A percentile compares a stretch with the other conserved stretches of the same genome.
Evolutionary conservation across 805 yeast species (phyloP).

Genomic region (Candida manassasensis): DNA sequence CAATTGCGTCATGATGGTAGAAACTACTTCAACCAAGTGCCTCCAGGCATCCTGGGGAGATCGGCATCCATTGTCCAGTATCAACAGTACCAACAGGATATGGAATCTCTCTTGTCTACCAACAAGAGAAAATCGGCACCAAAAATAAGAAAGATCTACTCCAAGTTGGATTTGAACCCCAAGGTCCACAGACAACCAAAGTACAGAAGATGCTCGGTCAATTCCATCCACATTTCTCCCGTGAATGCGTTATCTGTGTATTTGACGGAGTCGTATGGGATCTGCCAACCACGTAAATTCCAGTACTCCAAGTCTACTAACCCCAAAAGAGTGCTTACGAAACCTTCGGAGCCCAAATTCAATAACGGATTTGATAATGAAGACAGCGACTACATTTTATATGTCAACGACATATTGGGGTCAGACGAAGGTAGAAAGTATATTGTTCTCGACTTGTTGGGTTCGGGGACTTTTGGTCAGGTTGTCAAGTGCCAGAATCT

Average conservation of each 20-base stretch:
- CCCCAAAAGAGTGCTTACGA: constrained; percentile 88
- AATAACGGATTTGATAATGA: constrained; percentile 86
- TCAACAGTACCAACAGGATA: constrained; percentile 28
- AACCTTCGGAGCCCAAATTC: constrained; percentile 77
- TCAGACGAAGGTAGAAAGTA: constrained; percentile 80
- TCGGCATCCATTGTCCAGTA: constrained; percentile 32
- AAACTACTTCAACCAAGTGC: constrained; percentile 9
- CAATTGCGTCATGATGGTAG: constrained; percentile 9
- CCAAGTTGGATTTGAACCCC: constrained; percentile 56
- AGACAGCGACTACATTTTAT: constrained; percentile 84
- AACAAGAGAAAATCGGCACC: constrained; percentile 41
- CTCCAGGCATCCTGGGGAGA: constrained; percentile 15
- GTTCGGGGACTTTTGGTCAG: constrained; percentile 98
- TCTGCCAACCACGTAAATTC: constrained; percentile 76
- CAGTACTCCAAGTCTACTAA: constrained; percentile 79
- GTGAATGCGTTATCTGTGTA: constrained; percentile 72
- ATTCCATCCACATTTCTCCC: constrained; percentile 69
- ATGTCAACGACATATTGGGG: constrained; percentile 92
- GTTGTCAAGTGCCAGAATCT: constrained; percentile 90
- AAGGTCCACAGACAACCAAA: constrained; percentile 57
- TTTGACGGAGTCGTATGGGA: constrained; percentile 71
- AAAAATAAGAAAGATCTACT: constrained; percentile 36
- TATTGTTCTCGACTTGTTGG: constrained; percentile 83
- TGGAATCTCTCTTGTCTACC: constrained; percentile 19
- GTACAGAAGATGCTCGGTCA: constrained; percentile 64